Base-by-base conservation (phyloP, 1,284 basidiomycete species). In the Golubevia pallescens region DNA sequence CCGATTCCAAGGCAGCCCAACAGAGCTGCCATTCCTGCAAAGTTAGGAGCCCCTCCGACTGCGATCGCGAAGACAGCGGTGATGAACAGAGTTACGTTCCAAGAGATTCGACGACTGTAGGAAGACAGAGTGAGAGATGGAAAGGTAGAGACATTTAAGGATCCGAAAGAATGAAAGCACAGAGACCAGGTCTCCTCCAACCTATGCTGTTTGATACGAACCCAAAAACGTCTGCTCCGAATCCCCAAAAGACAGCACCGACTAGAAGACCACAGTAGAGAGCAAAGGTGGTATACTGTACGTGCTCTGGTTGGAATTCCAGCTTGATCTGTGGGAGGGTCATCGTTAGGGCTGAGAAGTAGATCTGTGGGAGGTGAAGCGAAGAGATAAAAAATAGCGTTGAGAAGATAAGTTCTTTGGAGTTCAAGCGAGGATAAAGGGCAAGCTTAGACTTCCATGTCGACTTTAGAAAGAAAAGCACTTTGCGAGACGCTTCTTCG, bases 1-100 rank as follows among this genome's bases (percentile, higher is more conserved):
- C 90, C 90, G 66, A 91, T 88, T 24, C 90, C 90, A 67, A 89
- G 77, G 66, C 87, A 88, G 7, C 88, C 88, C 16, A 89, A 86
- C 62, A 91, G 85, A 7, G 88, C 86, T 23, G 88, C 88, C 60
- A 90, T 86, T 0, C 87, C 81, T 32, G 87, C 84, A 74, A 90
- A 91, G 75, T 87, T 89, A 4, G 87, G 85, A 10, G 89, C 87
- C 1, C 87, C 89, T 20, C 89, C 90, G 1, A 89, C 88, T 0
- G 88, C 88, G 58, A 90, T 86, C 14, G 90, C 90, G 71, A 91
- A 91, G 0, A 90, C 79, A 38, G 89, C 89, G 28, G 76, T 72
- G 59, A 91, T 83, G 75, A 90, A 88, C 21, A 91, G 86, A 0
- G 90, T 91, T 10, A 88, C 87, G 72, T 91, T 88, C 87, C 90